These are phyloP conservation scores for Viola odorata DNA, from an alignment of 345 rosid species.

Conservation along the genomic window DNA sequence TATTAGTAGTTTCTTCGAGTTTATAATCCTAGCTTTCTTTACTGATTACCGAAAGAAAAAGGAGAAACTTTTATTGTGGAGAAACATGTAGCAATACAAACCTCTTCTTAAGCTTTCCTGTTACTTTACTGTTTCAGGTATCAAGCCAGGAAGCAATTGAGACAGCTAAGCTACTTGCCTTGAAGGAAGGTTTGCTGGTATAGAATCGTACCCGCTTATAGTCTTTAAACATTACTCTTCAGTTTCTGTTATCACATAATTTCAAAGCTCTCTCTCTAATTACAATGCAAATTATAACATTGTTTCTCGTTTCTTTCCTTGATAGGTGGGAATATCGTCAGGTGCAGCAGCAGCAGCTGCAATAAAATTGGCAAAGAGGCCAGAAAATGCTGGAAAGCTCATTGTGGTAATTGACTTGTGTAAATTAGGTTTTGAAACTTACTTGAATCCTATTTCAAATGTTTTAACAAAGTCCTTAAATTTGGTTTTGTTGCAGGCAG, in stretches of 20 bases:
- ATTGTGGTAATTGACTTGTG: slow-evolving; percentile 38
- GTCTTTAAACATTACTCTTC: too few species aligned
- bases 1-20: background rate
- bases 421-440: too few species aligned
- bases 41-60: too few species aligned
- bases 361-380: slow-evolving; percentile 60
- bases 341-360: slow-evolving; percentile 55
- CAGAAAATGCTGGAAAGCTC: slow-evolving; percentile 71
- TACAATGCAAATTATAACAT: background rate
- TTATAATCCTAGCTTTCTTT: too few species aligned
- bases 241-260: background rate
- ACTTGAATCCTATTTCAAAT: background rate
- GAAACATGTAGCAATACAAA: background rate
- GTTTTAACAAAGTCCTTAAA: too few species aligned
- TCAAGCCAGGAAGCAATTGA: slow-evolving; percentile 85
- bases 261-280: background rate
- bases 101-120: background rate
- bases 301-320: background rate
- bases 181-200: slow-evolving; percentile 86
- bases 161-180: slow-evolving; percentile 71
- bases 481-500: background rate
- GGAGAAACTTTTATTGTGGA: background rate
- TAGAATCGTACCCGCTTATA: background rate
- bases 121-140: slow-evolving; percentile 33
- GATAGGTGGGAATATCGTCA: background rate